Percentiles rank a stretch among this genome's conserved stretches.
Conservation (phyloP, 768 basidiomycete genomes). For the Zangia roseola region DNA sequence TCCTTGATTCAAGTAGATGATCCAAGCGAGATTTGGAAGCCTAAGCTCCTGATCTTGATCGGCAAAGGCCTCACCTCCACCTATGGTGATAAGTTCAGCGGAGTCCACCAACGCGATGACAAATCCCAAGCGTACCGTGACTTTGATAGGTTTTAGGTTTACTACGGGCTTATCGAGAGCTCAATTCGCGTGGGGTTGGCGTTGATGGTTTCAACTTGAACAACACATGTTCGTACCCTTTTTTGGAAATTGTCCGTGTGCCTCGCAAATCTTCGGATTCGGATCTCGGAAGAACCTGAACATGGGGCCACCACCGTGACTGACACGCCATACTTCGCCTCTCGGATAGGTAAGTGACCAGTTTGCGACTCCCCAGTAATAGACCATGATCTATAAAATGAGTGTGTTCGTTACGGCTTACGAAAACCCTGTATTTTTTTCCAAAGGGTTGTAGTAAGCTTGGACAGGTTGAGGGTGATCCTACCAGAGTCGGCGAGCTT, state of each 20-base stretch:
- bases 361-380: too few relatives aligned
- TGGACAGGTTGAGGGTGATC: too few relatives aligned
- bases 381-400: too few relatives aligned
- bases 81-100: background rate
- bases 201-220: too few relatives aligned
- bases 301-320: too few relatives aligned
- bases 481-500: too few relatives aligned
- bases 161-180: too few relatives aligned
- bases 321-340: too few relatives aligned
- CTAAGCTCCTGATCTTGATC: background rate
- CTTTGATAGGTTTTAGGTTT: too few relatives aligned
- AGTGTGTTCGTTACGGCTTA: too few relatives aligned
- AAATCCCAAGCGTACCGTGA: background rate
- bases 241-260: conserved; percentile 22
- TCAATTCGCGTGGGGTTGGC: too few relatives aligned
- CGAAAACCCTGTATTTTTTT: background rate
- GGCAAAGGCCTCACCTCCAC: background rate
- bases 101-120: background rate
- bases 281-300: conserved; percentile 1
- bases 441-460: background rate
- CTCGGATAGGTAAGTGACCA: background rate
- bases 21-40: too few relatives aligned
- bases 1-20: conserved; percentile 20
- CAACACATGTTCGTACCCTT: background rate
- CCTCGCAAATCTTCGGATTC: conserved; percentile 15